Percentiles rank a stretch among this genome's conserved stretches.
phyloP scores from a whole-genome alignment of 306 rosid species.

The Vigna radiata region DNA sequence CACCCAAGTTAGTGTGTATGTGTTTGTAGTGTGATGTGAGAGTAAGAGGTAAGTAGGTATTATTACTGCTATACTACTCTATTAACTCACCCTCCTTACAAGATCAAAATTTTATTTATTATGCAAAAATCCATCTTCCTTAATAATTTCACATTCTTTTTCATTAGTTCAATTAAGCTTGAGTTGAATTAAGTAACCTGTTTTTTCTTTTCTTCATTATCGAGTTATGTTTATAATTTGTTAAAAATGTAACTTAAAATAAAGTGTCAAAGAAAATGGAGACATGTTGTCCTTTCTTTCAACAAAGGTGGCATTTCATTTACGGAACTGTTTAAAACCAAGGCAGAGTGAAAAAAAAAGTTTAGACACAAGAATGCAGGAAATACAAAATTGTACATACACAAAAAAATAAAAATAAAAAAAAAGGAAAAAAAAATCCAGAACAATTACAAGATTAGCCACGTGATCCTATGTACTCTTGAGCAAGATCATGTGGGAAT shows the following conservation, averaged over 20 bases:
- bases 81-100: too few species aligned
- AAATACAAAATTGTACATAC: constrained; percentile 42
- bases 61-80: too few species aligned
- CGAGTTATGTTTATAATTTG: too few species aligned
- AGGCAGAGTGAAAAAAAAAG: not conserved
- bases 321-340: not conserved
- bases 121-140: too few species aligned
- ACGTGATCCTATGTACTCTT: constrained; percentile 42
- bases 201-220: not conserved
- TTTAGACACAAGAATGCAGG: constrained; percentile 30
- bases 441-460: not conserved
- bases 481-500: constrained; percentile 59
- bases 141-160: not conserved
- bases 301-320: constrained; percentile 9
- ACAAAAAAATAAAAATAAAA: not conserved
- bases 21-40: too few species aligned
- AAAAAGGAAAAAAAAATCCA: not conserved
- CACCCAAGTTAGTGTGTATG: too few species aligned
- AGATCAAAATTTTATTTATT: too few species aligned
- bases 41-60: too few species aligned
- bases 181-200: not conserved
- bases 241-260: not conserved
- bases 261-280: not conserved
- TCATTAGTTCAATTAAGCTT: not conserved
- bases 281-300: not conserved